These are phyloP conservation scores for Thalassiosira livingstoniorum DNA, from an alignment of 352 stramenopile species.

Conservation along the genomic window DNA sequence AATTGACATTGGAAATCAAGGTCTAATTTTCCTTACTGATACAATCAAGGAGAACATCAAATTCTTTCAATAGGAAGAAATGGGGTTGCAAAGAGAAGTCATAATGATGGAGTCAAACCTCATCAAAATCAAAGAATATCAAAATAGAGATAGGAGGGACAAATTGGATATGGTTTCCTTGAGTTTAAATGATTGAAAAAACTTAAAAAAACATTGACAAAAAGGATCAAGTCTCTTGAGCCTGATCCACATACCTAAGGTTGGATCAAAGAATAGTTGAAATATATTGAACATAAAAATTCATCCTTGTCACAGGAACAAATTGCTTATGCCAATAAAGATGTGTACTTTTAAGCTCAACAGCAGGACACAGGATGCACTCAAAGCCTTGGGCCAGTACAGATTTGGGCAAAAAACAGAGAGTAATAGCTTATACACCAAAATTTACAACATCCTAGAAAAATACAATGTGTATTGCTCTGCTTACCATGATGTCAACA, in stretches of 20 bases:
- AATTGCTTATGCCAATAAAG: background rate
- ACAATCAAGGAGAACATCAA: slow-evolving; percentile 9
- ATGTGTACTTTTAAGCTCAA: background rate
- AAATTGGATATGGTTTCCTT: background rate
- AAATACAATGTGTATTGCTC: background rate
- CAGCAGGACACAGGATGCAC: too few species aligned
- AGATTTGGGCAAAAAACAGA: background rate
- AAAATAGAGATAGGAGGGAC: background rate
- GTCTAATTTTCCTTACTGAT: slow-evolving; percentile 10
- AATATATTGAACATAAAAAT: too few species aligned
- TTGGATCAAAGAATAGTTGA: too few species aligned
- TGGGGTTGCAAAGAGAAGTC: background rate
- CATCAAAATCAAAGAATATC: background rate
- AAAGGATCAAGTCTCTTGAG: background rate
- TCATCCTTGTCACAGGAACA: too few species aligned
- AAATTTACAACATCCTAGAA: slow-evolving; percentile 21
- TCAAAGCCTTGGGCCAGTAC: background rate
- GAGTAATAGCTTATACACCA: slow-evolving; percentile 7
- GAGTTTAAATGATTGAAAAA: background rate
- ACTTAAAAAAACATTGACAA: background rate
- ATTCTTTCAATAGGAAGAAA: background rate
- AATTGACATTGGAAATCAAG: slow-evolving; percentile 17
- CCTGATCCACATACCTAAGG: background rate
- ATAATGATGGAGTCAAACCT: background rate
- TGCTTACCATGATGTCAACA: slow-evolving; percentile 13